Evolutionary conservation across 305 asterid genomes (phyloP).

Genomic region (Fraxinus latifolia): DNA sequence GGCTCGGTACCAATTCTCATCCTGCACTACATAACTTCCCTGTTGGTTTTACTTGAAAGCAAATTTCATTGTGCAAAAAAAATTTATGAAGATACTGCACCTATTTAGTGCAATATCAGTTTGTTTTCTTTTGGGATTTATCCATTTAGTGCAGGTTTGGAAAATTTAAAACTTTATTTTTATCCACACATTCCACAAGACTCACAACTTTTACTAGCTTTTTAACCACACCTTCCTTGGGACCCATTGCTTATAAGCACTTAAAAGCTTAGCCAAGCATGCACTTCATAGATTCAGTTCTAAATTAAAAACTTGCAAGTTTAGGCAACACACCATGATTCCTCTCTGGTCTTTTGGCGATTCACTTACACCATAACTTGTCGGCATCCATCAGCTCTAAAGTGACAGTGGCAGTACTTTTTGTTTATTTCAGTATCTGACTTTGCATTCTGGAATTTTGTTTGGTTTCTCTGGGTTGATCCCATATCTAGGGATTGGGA

Average conservation of each 20-base stretch:
- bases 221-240: not conserved
- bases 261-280: not conserved
- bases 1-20: slow-evolving; percentile 93
- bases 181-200: not conserved
- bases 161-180: not conserved
- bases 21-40: slow-evolving; percentile 33
- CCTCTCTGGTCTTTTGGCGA: slow-evolving; percentile 23
- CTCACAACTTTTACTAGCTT: not conserved
- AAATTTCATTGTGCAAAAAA: slow-evolving; percentile 9
- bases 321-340: not conserved
- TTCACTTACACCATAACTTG: slow-evolving; percentile 17
- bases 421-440: not conserved
- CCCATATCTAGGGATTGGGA: slow-evolving; percentile 71
- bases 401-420: slow-evolving; percentile 34
- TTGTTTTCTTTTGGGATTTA: not conserved
- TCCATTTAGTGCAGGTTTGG: not conserved
- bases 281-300: not conserved
- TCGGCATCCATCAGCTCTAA: slow-evolving; percentile 19
- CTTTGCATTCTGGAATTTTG: slow-evolving; percentile 16
- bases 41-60: not conserved
- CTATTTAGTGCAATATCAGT: not conserved
- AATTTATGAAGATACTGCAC: not conserved
- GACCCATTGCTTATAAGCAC: not conserved
- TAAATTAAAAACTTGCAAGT: not conserved
- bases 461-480: slow-evolving; percentile 38